Conservation (phyloP, 805 yeast genomes). For the Suhomyces pyralidae region DNA sequence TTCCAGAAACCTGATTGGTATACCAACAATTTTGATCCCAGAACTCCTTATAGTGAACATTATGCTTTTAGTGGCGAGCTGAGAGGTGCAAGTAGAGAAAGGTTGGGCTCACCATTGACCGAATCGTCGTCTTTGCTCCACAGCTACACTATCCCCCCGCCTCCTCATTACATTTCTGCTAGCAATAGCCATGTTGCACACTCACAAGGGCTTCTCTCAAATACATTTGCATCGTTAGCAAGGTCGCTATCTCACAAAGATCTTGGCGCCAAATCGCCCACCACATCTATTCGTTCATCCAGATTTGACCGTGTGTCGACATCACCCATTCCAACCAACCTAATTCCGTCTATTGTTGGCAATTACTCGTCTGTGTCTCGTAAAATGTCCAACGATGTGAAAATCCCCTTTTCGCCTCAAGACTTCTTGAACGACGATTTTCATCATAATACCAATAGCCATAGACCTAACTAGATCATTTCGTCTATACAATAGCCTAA, state of each 20-base stretch:
- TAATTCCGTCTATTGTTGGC: conserved; percentile 40
- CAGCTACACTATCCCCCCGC: conserved; percentile 9
- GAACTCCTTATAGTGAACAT: not conserved
- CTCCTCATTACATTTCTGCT: conserved; percentile 16
- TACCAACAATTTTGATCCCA: conserved; percentile 15
- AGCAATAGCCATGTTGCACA: not conserved
- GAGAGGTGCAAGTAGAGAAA: not conserved
- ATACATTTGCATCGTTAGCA: conserved; percentile 16
- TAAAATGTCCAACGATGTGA: conserved; percentile 33
- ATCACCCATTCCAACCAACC: conserved; percentile 27
- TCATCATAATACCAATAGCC: not conserved
- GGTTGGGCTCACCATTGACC: not conserved
- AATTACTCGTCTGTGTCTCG: conserved; percentile 35
- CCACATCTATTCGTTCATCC: not conserved
- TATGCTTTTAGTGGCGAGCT: not conserved
- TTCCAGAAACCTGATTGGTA: conserved; percentile 42
- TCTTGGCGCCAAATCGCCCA: conserved; percentile 1
- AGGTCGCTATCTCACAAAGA: conserved; percentile 10
- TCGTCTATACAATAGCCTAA: no score
- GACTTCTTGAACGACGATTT: conserved; percentile 39
- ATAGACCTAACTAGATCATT: no score
- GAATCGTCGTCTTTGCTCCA: not conserved
- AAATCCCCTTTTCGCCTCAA: conserved; percentile 40
- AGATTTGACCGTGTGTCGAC: conserved; percentile 4
- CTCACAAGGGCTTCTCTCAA: conserved; percentile 10